phyloP scores from a whole-genome alignment of 305 asterid species.

The Andrographis paniculata region DNA sequence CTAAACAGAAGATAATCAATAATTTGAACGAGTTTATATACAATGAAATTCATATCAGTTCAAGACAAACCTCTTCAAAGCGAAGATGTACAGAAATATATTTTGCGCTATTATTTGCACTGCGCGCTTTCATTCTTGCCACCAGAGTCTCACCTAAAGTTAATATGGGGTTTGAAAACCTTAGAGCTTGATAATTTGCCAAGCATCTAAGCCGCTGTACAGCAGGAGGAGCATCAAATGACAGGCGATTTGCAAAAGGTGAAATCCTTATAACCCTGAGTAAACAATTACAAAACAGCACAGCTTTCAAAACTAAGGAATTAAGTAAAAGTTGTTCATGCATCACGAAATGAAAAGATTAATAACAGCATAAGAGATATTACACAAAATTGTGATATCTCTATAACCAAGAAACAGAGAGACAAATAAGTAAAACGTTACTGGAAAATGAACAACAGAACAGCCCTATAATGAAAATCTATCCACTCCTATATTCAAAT shows the following conservation, averaged over 20 bases:
- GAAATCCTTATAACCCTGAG: slow-evolving; percentile 67
- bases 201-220: slow-evolving; percentile 67
- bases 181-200: slow-evolving; percentile 68
- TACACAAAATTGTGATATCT: not conserved
- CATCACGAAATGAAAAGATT: not conserved
- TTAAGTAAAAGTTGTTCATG: not conserved
- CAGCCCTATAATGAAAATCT: too few relatives aligned
- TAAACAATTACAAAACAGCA: slow-evolving; percentile 2
- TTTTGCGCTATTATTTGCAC: slow-evolving; percentile 84
- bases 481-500: too few relatives aligned
- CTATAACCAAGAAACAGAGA: not conserved
- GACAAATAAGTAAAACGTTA: not conserved
- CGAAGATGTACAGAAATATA: slow-evolving; percentile 97
- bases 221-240: slow-evolving; percentile 64
- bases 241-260: slow-evolving; percentile 68
- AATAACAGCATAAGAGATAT: not conserved
- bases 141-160: slow-evolving; percentile 68
- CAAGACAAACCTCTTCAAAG: slow-evolving; percentile 85
- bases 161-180: slow-evolving; percentile 48
- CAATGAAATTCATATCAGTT: slow-evolving; percentile 9
- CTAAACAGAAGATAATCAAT: slow-evolving; percentile 25
- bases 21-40: slow-evolving; percentile 7
- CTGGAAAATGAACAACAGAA: not conserved
- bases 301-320: not conserved
- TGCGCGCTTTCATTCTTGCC: slow-evolving; percentile 77